Conservation (phyloP, 1,284 basidiomycete genomes). For the Ceratobasidium theobromae region DNA sequence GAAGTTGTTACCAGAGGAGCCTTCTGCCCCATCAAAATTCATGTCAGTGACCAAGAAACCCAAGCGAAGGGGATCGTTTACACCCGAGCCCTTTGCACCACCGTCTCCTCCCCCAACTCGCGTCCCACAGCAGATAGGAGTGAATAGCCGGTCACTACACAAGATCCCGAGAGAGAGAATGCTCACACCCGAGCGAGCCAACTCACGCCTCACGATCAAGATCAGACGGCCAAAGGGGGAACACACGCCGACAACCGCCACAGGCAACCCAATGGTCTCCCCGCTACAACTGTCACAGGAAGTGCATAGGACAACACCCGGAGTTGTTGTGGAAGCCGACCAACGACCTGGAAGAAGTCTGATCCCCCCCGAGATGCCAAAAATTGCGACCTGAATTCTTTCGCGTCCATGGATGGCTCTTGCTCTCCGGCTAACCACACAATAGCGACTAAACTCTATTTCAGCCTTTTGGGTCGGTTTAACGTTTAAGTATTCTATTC, state of each 20-base stretch:
- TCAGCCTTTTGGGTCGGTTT: neutral
- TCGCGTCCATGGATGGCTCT: neutral
- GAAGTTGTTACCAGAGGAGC: neutral
- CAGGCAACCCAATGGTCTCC: neutral
- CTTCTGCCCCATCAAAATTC: neutral
- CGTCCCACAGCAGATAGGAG: neutral
- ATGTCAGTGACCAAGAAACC: neutral
- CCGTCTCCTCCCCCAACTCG: neutral
- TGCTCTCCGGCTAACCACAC: neutral
- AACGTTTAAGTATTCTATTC: slow-evolving; percentile 26
- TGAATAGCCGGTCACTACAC: neutral
- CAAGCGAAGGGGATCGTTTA: slow-evolving; percentile 9
- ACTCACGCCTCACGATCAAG: slow-evolving; percentile 13
- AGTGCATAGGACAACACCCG: neutral
- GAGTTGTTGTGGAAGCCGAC: neutral
- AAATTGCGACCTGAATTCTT: slow-evolving; percentile 7
- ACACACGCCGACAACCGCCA: neutral
- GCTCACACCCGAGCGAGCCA: neutral
- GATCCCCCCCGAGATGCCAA: neutral
- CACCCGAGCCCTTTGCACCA: neutral
- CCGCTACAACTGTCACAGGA: slow-evolving; percentile 18
- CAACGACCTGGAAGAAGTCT: neutral
- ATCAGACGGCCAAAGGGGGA: neutral
- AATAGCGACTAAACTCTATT: neutral
- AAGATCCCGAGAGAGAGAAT: neutral